Evolutionary conservation across 768 basidiomycete species (phyloP), one percentile per base, ranked within the genome.

Genomic region (Mycena galericulata): DNA sequence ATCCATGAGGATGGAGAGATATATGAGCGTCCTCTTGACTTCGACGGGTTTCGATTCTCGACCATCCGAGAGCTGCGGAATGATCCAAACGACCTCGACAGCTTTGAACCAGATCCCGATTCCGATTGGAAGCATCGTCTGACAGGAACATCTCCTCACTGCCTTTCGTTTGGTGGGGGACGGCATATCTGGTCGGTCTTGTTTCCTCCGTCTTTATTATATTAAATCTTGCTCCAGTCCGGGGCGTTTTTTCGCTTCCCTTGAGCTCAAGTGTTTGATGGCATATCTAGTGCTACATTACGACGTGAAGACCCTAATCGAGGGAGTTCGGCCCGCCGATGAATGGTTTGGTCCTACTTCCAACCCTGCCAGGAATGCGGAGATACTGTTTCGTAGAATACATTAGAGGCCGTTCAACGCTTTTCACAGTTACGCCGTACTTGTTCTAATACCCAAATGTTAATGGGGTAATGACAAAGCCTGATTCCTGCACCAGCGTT

Each of bases 21-120:
- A 29, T 87, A 85, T 65, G 72, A 74, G 30, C 75, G 79, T 41
- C 71, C 85, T 3, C 70, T 72, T 49, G 74, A 76, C 45, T 86
- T 86, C 43, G 76, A 83, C 30, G 78, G 83, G 1, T 83, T 83
- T 60, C 77, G 85, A 18, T 87, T 84, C 72, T 65, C 77, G 26
- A 63, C 76, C n/a, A 68, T 73, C 14, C 59, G 46, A 7, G 45
- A 47, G 34, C 46, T 47, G 22, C 45, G 46, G 29, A 47, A 60
- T 26, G 59, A 49, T 36, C 46, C 27, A 8, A 61, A 71, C 66
- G n/a, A 43, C 41, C 41, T 43, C 17, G 75, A 74, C 34, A 51
- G 64, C 32, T 36, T 20, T 7, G 76, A 62, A 18, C 75, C 75
- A 18, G 76, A 73, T 18, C 45, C 70, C 30, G 65, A 75, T 67